Evolutionary conservation across 331 rosid species (phyloP).

Genomic region (Phaseolus coccineus): DNA sequence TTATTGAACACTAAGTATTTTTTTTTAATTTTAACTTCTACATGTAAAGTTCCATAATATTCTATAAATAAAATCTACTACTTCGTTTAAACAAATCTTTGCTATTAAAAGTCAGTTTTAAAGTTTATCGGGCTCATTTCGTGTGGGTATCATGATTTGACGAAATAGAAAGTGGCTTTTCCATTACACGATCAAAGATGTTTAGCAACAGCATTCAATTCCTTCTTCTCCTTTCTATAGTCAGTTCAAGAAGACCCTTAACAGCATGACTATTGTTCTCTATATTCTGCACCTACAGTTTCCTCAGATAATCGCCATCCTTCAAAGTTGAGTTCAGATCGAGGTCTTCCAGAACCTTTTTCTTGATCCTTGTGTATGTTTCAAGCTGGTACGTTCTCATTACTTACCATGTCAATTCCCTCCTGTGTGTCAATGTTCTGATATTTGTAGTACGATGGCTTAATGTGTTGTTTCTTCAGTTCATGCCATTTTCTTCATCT

Average conservation of each 20-base stretch:
- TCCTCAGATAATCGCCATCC: no score
- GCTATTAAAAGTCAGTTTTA: no score
- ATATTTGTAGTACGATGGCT: neutral
- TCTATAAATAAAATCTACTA: no score
- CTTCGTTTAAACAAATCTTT: no score
- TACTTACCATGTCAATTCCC: no score
- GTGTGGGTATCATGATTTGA: neutral
- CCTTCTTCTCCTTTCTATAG: no score
- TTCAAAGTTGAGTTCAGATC: slow-evolving; percentile 7
- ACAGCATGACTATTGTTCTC: neutral
- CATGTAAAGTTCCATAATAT: no score
- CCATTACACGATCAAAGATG: no score
- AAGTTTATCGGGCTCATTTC: no score
- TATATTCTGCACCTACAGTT: neutral
- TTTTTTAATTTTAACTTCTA: no score
- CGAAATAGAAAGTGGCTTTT: neutral
- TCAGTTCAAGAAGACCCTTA: neutral
- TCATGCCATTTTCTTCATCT: neutral
- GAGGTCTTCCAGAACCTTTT: neutral
- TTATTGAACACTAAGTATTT: neutral
- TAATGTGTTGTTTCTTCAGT: neutral
- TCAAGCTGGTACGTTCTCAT: no score
- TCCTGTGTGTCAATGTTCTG: neutral
- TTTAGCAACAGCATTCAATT: neutral
- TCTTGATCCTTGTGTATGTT: neutral